phyloP scores from a whole-genome alignment of 495 filamentous ascomycete genomes.

The Pyrenopolyporus hunteri region DNA sequence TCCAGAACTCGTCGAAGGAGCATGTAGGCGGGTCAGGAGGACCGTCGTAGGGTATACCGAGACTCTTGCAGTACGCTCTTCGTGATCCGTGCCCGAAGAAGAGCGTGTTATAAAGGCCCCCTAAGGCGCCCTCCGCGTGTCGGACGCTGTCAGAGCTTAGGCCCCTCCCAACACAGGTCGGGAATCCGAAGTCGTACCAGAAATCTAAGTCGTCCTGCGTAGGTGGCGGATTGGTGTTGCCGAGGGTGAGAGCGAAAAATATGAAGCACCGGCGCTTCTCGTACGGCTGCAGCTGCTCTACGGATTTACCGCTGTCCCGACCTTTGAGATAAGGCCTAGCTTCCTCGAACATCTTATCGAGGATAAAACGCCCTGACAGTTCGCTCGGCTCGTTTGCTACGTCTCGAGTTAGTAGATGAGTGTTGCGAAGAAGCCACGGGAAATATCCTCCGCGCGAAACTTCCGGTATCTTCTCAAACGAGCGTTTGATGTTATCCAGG shows the following conservation, averaged over 20 bases:
- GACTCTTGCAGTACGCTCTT: neutral
- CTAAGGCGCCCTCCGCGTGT: neutral
- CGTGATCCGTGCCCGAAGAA: neutral
- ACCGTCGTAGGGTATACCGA: neutral
- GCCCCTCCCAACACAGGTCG: neutral
- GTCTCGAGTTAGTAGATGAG: neutral
- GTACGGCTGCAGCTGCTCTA: neutral
- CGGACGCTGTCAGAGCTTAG: neutral
- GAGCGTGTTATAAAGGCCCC: neutral
- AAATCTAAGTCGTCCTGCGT: neutral
- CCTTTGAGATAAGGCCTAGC: neutral
- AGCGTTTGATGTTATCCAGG: neutral
- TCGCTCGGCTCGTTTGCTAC: neutral
- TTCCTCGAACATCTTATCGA: neutral
- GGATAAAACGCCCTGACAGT: neutral
- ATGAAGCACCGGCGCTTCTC: neutral
- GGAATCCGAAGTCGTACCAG: conserved; percentile 4
- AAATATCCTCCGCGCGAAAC: neutral
- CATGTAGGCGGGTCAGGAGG: conserved; percentile 1
- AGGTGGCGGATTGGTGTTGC: neutral
- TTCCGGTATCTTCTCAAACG: neutral
- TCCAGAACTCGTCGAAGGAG: neutral
- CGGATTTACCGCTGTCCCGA: neutral
- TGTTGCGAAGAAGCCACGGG: conserved; percentile 5
- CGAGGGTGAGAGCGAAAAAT: neutral